Evolutionary conservation across 257 asterid genomes (phyloP), one percentile per base, ranked within the genome.

Genomic region (Catharanthus roseus): DNA sequence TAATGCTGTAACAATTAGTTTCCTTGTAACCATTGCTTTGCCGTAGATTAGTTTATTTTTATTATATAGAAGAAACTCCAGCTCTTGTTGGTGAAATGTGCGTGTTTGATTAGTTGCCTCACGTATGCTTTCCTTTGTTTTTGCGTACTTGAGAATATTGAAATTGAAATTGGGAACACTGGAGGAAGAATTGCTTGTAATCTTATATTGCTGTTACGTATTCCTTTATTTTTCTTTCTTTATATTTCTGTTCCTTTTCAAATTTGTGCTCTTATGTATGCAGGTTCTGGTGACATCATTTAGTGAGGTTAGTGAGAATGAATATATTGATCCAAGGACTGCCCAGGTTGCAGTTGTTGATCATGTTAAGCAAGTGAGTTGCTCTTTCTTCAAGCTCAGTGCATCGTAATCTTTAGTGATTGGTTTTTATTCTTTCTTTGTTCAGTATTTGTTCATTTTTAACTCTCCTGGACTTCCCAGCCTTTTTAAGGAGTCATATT

Each of bases 321-420:
- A 93, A 78, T 93, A 86, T 81, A 79, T 93, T 81, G 98, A 93
- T 81, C 98, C 97, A 13, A 82, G 91, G 83, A 91, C 96, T 68
- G 92, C 97, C 72, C 96, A 90, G 79, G 96, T 93, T 78, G 96
- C 92, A 23, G 87, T 79, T 51, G 85, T 93, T 77, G 92, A 93
- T 84, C 98, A 93, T 81, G 88, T 89, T 78, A 93, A 89, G 80
- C 97, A 93, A 88, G 97, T 91, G 72, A 61, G 63, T 80, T 68
- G 44, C 56, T 75, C 23, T 68, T 55, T 24, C 42, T 60, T 51
- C 8, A 29, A 24, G 49, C 49, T 26, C 31, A 9, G 18, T 65
- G 36, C 29, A 6, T 38, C 70, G 28, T 51, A 8, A 55, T 26
- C 23, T 38, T 68, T 10, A 45, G 24, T 42, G 10, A n/a, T n/a